Evolutionary conservation across 805 yeast genomes (phyloP).

Genomic region (Starmerella bombi): DNA sequence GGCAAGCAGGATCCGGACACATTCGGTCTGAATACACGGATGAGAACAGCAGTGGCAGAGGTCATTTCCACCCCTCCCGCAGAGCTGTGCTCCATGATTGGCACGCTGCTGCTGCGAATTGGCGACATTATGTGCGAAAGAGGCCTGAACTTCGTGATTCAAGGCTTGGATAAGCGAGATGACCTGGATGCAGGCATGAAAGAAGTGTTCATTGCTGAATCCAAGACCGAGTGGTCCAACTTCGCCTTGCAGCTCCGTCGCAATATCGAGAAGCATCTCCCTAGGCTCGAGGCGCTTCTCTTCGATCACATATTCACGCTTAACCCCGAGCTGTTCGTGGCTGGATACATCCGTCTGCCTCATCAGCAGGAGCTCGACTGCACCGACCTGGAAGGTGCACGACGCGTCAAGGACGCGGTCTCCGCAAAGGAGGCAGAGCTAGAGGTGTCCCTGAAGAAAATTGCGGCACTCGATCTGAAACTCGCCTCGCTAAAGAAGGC

Average conservation of each 20-base stretch:
- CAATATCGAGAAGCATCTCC: conserved; percentile 1
- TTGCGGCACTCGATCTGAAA: neutral
- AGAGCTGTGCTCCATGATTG: conserved; percentile 6
- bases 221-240: conserved; percentile 3
- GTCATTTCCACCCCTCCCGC: conserved; percentile 6
- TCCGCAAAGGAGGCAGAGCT: neutral
- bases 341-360: conserved; percentile 13
- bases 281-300: conserved; percentile 9
- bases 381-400: conserved; percentile 1
- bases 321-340: conserved; percentile 11
- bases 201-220: neutral
- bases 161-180: neutral
- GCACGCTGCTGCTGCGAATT: conserved; percentile 1
- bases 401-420: neutral
- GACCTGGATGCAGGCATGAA: neutral
- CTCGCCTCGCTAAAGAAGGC: no score
- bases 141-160: conserved; percentile 3
- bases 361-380: conserved; percentile 16
- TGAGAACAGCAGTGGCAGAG: conserved; percentile 9
- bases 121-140: conserved; percentile 5
- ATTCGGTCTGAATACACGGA: conserved; percentile 4
- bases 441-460: neutral
- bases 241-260: conserved; percentile 2
- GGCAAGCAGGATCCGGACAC: conserved; percentile 1
- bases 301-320: conserved; percentile 4